phyloP scores from a whole-genome alignment of 2,329 filamentous ascomycete species.

The Botrytis deweyae region DNA sequence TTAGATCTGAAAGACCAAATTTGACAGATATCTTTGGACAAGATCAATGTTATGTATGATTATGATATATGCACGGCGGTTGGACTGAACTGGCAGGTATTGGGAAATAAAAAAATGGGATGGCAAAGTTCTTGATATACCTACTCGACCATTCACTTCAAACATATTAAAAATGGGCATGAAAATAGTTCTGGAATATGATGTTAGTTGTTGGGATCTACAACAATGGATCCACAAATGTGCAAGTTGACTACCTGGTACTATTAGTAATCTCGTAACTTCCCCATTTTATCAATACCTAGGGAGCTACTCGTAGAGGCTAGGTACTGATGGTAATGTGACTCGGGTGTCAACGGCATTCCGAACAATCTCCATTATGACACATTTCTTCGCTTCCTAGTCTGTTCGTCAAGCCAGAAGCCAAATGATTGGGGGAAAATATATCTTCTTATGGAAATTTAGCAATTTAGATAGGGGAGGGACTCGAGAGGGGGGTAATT shows the following conservation, averaged over 20 bases:
- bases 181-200: not conserved
- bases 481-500: not conserved
- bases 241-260: not conserved
- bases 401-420: not conserved
- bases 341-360: constrained; percentile 1
- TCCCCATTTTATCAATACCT: not conserved
- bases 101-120: not conserved
- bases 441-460: not conserved
- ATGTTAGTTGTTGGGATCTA: not conserved
- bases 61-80: not conserved
- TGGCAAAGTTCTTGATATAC: constrained; percentile 1
- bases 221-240: not conserved
- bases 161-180: not conserved
- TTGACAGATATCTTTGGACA: not conserved
- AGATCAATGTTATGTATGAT: not conserved
- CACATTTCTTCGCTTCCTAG: not conserved
- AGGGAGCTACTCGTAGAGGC: no score
- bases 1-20: not conserved
- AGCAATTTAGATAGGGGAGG: not conserved
- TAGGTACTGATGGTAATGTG: not conserved
- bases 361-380: constrained; percentile 9
- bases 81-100: not conserved
- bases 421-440: constrained; percentile 13
- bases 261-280: not conserved
- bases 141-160: not conserved